Evolutionary conservation across 2,329 filamentous ascomycete species (phyloP).

Genomic region (Claviceps fusiformis): DNA sequence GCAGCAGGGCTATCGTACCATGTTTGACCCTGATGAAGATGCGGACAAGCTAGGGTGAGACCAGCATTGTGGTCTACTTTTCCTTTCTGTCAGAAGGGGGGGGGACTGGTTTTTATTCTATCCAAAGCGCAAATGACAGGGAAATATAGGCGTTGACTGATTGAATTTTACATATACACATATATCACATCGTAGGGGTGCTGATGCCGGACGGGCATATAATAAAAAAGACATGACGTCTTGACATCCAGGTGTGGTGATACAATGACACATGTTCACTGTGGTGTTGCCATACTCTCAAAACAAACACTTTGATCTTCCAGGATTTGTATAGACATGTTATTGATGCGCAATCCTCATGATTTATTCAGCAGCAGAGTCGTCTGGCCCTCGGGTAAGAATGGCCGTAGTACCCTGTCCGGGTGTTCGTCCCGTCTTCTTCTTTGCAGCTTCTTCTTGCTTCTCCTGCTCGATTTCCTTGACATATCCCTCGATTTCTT

Average conservation of each 20-base stretch:
- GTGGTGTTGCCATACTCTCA: conserved; percentile 11
- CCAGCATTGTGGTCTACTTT: neutral
- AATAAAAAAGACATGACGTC: neutral
- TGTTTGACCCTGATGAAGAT: conserved; percentile 63
- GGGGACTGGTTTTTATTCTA: neutral
- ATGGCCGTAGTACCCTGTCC: conserved; percentile 60
- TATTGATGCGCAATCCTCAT: conserved; percentile 3
- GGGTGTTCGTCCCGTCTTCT: conserved; percentile 72
- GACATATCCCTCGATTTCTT: conserved; percentile 94
- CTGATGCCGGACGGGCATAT: neutral
- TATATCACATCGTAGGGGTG: neutral
- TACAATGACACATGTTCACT: conserved; percentile 21
- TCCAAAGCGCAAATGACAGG: conserved; percentile 1
- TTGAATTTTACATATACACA: conserved; percentile 15
- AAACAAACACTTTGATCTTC: neutral
- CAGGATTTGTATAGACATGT: neutral
- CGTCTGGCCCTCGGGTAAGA: conserved; percentile 46
- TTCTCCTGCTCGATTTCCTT: conserved; percentile 99
- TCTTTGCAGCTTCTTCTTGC: conserved; percentile 94
- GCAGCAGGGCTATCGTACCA: conserved; percentile 44
- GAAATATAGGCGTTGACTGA: conserved; percentile 18
- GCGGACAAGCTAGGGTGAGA: conserved; percentile 61
- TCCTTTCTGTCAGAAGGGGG: neutral
- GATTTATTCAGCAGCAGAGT: conserved; percentile 23
- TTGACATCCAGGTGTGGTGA: conserved; percentile 17